Base-by-base conservation (phyloP, 768 basidiomycete genomes). In the Podaxis sp. region DNA sequence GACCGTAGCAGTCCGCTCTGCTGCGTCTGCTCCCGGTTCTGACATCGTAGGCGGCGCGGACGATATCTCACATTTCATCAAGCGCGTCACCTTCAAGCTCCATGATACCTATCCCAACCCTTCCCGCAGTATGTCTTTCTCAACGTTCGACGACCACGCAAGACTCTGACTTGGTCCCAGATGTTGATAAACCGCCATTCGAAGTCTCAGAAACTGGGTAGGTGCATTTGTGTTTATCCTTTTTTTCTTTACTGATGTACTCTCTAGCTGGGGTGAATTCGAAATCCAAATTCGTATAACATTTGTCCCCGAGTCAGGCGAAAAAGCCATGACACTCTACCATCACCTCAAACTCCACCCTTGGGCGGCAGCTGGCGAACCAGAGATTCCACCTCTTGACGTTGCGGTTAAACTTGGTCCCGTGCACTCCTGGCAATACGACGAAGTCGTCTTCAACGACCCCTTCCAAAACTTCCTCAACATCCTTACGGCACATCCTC, bases 361-460 rank as follows among this genome's bases (percentile, higher is more conserved):
- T 2, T 96, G 93, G 93, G 81, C 86, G 2, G 74, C 80, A 22
- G 72, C 80, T 2, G 83, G 82, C 25, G 87, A 90, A 50, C 83
- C 86, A 0, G 86, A 88, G 58, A 84, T 89, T 2, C 87, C 89
- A 0, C 80, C 88, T 3, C 79, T 87, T 7, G 88, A 90, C 15
- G 80, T 80, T 24, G 88, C 90, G 2, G 79, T 85, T 69, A 87
- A 86, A 69, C 70, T 81, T 27, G 89, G 88, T 0, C 90, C 92
- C 0, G 93, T 99, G 29, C 91, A 97, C 72, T 91, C 94, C 0
- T 99, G 96, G 96, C 96, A 98, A 70, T 98, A 98, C 76, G 96
- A 98, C 75, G 97, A 99, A 76, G 84, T 98, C 65, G 93, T 98
- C 56, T 98, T 99, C 76, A 85, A 88, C 70, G 96, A 98, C 68